phyloP scores from a whole-genome alignment of 352 stramenopile genomes.

The Saprolegnia diclina region DNA sequence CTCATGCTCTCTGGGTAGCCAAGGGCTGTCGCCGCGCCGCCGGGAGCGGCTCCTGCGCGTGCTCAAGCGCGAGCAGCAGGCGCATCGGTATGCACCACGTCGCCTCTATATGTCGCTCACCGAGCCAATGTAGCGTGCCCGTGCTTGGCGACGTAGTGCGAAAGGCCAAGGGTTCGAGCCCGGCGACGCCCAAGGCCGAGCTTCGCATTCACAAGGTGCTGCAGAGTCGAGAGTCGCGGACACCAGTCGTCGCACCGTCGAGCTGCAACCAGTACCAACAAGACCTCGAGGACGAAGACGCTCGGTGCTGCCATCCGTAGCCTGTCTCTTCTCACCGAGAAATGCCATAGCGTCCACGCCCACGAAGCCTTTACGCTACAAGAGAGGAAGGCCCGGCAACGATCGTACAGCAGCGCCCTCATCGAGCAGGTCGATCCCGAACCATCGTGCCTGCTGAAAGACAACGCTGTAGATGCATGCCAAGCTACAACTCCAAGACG shows the following conservation, averaged over 20 bases:
- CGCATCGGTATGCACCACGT: background rate
- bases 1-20: no score
- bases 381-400: background rate
- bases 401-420: background rate
- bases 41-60: slow-evolving; percentile 5
- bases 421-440: background rate
- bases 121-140: background rate
- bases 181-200: no score
- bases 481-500: background rate
- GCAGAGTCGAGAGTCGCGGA: no score
- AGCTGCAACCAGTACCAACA: no score
- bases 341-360: no score
- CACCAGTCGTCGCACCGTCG: no score
- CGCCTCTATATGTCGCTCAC: background rate
- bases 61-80: background rate
- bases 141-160: background rate
- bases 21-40: background rate
- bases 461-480: background rate
- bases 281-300: no score
- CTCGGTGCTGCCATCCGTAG: no score
- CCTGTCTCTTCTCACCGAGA: no score
- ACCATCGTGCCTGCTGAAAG: background rate
- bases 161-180: background rate
- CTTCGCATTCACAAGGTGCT: no score
- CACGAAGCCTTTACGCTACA: no score